Base-by-base conservation (phyloP, 1,139 yeast genomes). In the Geotrichum restrictum region DNA sequence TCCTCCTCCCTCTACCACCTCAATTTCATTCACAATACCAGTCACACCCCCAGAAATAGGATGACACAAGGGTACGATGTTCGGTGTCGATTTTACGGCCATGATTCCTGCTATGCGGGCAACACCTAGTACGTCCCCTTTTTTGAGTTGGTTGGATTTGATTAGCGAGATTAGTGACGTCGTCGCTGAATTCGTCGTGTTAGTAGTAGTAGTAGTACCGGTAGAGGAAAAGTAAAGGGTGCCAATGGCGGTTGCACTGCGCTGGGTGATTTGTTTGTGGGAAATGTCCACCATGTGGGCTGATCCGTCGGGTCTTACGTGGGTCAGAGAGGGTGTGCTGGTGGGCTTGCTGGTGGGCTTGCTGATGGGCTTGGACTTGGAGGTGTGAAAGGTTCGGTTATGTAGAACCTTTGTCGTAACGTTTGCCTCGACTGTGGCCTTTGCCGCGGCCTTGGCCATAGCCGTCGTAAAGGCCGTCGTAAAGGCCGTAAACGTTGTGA, bases 251-350 rank as follows among this genome's bases (percentile, higher is more conserved):
- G 65, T 63, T 0, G 81, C 80, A 3, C 57, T 55, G 13, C 81
- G 63, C 24, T 60, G 67, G 0, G 80, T 74, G 3, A 62, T 54
- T 1, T 48, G 24, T 57, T 77, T 77, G 14, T 55, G 60, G 13
- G 70, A 63, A 1, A 77, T 68, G 46, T 75, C 77, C 16, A 77
- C 81, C 80, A 77, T 77, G 18, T 66, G 67, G 1, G 79, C 81
- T 13, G 73, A 69, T 0, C 81, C 81, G 13, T 65, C 61, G 0
- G 64, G 59, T 45, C 71, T 69, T 1, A 77, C 67, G 56, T 77
- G 81, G 0, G 78, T 72, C 22, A 77, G n/a, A n/a, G n/a, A n/a
- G n/a, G n/a, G n/a, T n/a, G n/a, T n/a, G n/a, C n/a, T n/a, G n/a
- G n/a, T n/a, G n/a, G n/a, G n/a, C n/a, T n/a, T n/a, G n/a, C n/a